Conservation (phyloP, 768 basidiomycete genomes). For the Lactifluus piperatus region DNA sequence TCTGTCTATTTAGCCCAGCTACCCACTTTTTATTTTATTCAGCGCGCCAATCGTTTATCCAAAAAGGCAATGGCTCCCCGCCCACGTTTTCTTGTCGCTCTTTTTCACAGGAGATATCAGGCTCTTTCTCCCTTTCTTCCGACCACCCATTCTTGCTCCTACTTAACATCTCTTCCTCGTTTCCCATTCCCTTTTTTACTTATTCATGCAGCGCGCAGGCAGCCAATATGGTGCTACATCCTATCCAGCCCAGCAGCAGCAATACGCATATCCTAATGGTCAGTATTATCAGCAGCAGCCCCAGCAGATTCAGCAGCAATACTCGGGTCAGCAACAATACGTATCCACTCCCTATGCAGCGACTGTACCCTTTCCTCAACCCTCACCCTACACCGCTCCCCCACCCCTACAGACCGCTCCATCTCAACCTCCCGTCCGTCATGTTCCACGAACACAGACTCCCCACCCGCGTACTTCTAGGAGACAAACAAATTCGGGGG, state of each 20-base stretch:
- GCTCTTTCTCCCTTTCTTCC: constrained; percentile 9
- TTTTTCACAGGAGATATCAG: neutral
- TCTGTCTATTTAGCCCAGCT: too few species aligned
- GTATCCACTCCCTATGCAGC: constrained; percentile 3
- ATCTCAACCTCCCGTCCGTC: constrained; percentile 1
- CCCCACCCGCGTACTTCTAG: constrained; percentile 25
- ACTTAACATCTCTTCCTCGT: neutral
- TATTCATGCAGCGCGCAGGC: constrained; percentile 10
- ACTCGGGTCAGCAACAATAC: constrained; percentile 17
- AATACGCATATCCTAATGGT: constrained; percentile 1
- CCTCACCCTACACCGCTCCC: constrained; percentile 7
- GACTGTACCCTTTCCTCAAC: constrained; percentile 10
- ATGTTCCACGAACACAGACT: constrained; percentile 13
- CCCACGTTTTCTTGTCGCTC: constrained; percentile 16
- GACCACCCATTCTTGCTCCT: neutral
- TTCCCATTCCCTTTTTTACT: neutral
- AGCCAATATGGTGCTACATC: constrained; percentile 5
- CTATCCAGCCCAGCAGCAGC: constrained; percentile 8
- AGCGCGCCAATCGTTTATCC: neutral
- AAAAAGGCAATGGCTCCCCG: constrained; percentile 18
- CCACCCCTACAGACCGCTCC: constrained; percentile 1
- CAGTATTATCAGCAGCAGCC: constrained; percentile 18
- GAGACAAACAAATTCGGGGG: constrained; percentile 30
- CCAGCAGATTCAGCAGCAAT: constrained; percentile 18
- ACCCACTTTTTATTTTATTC: neutral